Conservation (phyloP, 2,329 filamentous ascomycete genomes). For the Aspergillus pseudoviridinutans region DNA sequence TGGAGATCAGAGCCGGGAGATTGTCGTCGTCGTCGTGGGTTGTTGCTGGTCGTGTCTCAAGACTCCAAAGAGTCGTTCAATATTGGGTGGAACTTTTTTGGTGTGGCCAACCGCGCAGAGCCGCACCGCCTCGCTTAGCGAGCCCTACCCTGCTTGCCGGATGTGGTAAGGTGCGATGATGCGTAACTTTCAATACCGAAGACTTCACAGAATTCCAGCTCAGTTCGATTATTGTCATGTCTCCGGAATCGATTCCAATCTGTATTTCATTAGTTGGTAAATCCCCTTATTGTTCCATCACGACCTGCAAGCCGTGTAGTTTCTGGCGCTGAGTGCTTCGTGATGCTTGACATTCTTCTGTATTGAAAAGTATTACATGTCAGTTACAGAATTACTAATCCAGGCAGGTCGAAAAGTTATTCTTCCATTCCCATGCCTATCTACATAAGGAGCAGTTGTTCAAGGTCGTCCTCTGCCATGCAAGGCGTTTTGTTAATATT, state of each 20-base stretch:
- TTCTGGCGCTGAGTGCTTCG: not conserved
- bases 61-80: constrained; percentile 33
- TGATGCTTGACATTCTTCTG: not conserved
- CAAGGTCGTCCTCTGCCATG: not conserved
- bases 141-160: constrained; percentile 35
- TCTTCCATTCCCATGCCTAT: not conserved
- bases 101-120: constrained; percentile 38
- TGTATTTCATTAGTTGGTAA: not conserved
- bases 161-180: constrained; percentile 21
- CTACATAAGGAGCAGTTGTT: not conserved
- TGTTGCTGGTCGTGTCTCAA: constrained; percentile 46
- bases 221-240: not conserved
- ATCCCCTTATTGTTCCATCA: not conserved
- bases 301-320: not conserved
- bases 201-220: not conserved
- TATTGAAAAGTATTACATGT: not conserved
- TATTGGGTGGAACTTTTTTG: constrained; percentile 39
- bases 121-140: constrained; percentile 43
- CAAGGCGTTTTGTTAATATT: not conserved
- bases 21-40: constrained; percentile 40
- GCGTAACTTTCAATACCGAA: not conserved
- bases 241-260: not conserved
- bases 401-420: not conserved
- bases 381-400: not conserved
- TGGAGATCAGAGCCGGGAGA: constrained; percentile 49